These are phyloP conservation scores for Teratosphaeria destructans DNA, from an alignment of 2,329 filamentous ascomycete species.

Conservation along the genomic window DNA sequence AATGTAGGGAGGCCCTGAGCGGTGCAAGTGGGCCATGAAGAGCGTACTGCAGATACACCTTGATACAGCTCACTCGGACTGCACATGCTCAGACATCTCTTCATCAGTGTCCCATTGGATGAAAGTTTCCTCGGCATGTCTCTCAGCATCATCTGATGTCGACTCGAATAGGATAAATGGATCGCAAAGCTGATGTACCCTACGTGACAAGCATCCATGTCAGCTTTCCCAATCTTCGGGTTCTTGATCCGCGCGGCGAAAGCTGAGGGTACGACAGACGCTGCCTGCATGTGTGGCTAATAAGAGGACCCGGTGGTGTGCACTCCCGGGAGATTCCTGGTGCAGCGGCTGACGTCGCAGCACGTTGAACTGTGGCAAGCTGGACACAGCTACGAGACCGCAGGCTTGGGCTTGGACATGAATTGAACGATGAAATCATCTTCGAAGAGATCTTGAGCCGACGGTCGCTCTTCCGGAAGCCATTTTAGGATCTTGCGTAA, in stretches of 20 bases:
- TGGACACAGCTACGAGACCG: too few relatives aligned
- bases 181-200: not conserved
- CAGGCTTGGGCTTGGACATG: not conserved
- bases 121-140: not conserved
- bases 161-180: not conserved
- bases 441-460: constrained; percentile 13
- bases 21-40: not conserved
- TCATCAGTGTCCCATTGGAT: not conserved
- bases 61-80: not conserved
- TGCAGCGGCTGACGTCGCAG: too few relatives aligned
- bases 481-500: constrained; percentile 30
- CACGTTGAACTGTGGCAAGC: too few relatives aligned
- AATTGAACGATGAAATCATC: constrained; percentile 3
- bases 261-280: too few relatives aligned
- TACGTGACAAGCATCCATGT: not conserved
- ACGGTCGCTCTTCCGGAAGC: constrained; percentile 19
- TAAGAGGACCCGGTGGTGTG: too few relatives aligned
- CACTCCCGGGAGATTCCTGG: too few relatives aligned
- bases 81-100: not conserved
- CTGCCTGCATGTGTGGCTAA: too few relatives aligned
- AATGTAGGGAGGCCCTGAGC: not conserved
- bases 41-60: not conserved
- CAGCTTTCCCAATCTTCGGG: not conserved
- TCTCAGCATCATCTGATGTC: not conserved
- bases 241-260: too few relatives aligned